Conservation (phyloP, 2,329 filamentous ascomycete genomes). For the Thelonectria olida region DNA sequence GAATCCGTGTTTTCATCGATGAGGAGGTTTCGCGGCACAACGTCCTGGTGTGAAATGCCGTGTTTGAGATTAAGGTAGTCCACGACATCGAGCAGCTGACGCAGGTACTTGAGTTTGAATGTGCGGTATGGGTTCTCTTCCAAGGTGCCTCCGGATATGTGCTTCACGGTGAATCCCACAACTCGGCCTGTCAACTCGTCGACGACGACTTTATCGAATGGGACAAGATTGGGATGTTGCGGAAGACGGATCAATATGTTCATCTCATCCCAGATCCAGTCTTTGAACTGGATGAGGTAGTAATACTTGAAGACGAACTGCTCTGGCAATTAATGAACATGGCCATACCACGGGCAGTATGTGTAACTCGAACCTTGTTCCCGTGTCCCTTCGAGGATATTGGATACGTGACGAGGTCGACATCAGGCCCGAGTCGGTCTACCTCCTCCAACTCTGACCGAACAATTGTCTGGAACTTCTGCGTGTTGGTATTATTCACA, state of each 20-base stretch:
- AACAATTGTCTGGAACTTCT: conserved; percentile 26
- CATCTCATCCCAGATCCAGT: conserved; percentile 46
- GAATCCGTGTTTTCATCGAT: conserved; percentile 45
- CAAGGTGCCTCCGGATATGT: conserved; percentile 47
- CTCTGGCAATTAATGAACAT: neutral
- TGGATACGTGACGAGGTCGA: conserved; percentile 38
- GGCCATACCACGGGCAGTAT: neutral
- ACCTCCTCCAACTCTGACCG: conserved; percentile 42
- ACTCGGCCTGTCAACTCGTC: conserved; percentile 42
- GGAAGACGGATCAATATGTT: conserved; percentile 48
- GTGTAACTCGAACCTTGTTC: conserved; percentile 4
- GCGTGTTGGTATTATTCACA: conserved; percentile 17
- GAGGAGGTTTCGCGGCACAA: conserved; percentile 50
- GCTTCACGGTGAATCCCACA: conserved; percentile 49
- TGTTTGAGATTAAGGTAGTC: conserved; percentile 48
- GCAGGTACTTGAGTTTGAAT: conserved; percentile 48
- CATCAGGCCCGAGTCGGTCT: conserved; percentile 38
- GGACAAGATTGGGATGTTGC: conserved; percentile 48
- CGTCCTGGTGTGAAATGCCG: conserved; percentile 51
- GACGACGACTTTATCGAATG: conserved; percentile 46
- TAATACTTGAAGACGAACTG: conserved; percentile 49
- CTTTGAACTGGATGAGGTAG: conserved; percentile 32
- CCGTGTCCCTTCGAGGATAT: neutral
- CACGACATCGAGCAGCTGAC: conserved; percentile 45
- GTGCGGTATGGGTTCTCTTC: conserved; percentile 39